Conservation (phyloP, 441 rosid genomes). For the Eruca vesicaria region DNA sequence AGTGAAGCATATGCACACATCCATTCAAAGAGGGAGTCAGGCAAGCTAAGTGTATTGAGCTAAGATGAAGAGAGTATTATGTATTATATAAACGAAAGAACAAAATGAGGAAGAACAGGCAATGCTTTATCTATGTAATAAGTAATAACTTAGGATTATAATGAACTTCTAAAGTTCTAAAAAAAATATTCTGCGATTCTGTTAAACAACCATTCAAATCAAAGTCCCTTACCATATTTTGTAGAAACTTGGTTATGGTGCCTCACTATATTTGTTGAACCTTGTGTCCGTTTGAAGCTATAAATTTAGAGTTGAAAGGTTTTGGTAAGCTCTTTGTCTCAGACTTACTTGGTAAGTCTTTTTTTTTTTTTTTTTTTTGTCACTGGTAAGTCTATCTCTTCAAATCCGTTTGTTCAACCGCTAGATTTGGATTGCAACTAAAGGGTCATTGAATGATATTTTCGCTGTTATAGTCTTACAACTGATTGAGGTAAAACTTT, state of each 20-base stretch:
- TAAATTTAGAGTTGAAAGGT: slow-evolving; percentile 65
- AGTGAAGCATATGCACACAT: neutral
- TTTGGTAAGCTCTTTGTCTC: slow-evolving; percentile 38
- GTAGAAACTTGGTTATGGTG: neutral
- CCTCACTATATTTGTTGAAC: slow-evolving; percentile 53
- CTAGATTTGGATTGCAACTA: slow-evolving; percentile 11
- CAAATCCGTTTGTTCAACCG: slow-evolving; percentile 21
- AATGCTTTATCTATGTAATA: neutral
- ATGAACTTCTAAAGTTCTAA: neutral
- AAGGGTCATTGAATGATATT: slow-evolving; percentile 3
- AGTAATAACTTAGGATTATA: neutral
- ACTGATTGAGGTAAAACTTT: neutral
- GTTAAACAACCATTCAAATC: neutral
- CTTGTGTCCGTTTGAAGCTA: slow-evolving; percentile 76
- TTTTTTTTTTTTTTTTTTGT: too few species aligned
- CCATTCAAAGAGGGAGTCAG: neutral
- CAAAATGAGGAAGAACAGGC: neutral
- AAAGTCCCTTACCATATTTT: neutral
- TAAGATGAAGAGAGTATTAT: neutral
- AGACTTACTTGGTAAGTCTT: too few species aligned
- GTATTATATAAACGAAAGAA: neutral
- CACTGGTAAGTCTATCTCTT: too few species aligned
- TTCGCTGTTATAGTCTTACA: neutral
- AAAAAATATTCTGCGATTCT: neutral
- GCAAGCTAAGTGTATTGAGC: neutral